Base-by-base conservation (phyloP, 495 filamentous ascomycete species). In the Penicillium dipodomyicola region DNA sequence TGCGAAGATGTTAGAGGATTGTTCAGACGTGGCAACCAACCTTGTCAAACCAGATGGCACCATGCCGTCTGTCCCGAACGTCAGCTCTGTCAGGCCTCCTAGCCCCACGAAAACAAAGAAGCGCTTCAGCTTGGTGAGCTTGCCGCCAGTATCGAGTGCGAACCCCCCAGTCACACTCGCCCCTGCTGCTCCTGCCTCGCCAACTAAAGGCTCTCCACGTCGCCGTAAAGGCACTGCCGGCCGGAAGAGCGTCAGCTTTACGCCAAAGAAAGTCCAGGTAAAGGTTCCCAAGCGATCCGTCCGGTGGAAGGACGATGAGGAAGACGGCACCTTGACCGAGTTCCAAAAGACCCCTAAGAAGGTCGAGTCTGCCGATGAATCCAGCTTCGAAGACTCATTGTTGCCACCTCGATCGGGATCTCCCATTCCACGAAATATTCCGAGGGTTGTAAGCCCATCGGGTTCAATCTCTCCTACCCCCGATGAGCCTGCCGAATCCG, bases 1-100 rank as follows among this genome's bases (percentile, higher is more conserved):
- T 11, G 76, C 80, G 33, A 87, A 89, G 58, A 83, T 99, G 57
- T 77, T 97, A 44, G 84, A 87, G 52, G 81, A 82, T 8, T 92
- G 91, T 56, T 84, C 83, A 20, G 79, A 84, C 37, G 84, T 87
- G 2, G 80, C 85, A 25, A 86, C 87, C 14, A 88, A 92, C 59
- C 83, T 97, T 42, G 87, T 99, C 65, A 96, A 96, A 67, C 90
- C 92, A 9, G 93, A 95, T 63, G 92, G 91, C 35, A 86, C 80
- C 45, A 72, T 89, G 64, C 79, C 86, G 12, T 70, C 84, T 33
- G 77, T 82, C 40, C 68, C 66, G 6, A 73, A 75, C 29, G 85
- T 88, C 60, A 80, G 89, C 49, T 88, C 90, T 7, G 80, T 78
- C 20, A 85, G 84, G 61, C 65, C 62, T 23, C 52, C 81, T 12